Conservation (phyloP, 2,329 filamentous ascomycete species). For the Elsinoe batatas region DNA sequence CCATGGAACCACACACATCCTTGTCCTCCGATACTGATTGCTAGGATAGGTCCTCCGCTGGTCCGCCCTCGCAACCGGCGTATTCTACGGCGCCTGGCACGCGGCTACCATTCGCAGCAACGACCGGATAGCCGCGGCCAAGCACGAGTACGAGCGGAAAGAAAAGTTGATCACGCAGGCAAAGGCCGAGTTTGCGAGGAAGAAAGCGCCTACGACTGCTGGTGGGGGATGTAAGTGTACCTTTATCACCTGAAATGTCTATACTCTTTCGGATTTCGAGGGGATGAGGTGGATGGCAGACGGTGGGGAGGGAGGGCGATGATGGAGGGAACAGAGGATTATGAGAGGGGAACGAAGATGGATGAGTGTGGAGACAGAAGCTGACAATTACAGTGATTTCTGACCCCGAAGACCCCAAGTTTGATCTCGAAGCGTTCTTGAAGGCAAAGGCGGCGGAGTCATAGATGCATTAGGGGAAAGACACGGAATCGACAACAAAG, state of each 20-base stretch:
- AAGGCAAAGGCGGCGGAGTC: constrained; percentile 22
- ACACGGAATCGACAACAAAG: not conserved
- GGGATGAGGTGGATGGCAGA: not conserved
- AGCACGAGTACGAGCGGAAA: constrained; percentile 86
- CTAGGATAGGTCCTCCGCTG: constrained; percentile 78
- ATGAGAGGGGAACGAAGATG: not conserved
- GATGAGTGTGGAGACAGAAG: not conserved
- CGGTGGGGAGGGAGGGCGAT: not conserved
- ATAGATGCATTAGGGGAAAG: not conserved
- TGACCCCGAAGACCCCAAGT: constrained; percentile 77
- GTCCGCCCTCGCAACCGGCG: constrained; percentile 80
- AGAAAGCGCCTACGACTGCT: constrained; percentile 45
- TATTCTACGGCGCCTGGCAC: constrained; percentile 94
- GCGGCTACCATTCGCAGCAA: constrained; percentile 68
- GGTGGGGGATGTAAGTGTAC: constrained; percentile 22
- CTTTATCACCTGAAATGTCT: not conserved
- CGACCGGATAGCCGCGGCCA: constrained; percentile 58
- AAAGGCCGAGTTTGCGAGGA: constrained; percentile 81
- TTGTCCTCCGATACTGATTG: not conserved
- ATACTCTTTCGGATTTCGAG: not conserved
- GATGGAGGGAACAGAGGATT: not conserved
- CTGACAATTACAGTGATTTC: constrained; percentile 46
- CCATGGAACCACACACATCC: not conserved
- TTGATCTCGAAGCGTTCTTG: constrained; percentile 84
- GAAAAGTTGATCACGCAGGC: constrained; percentile 84